Evolutionary conservation across 75 land plant species (phyloP).

Genomic region (Cryptomeria japonica): DNA sequence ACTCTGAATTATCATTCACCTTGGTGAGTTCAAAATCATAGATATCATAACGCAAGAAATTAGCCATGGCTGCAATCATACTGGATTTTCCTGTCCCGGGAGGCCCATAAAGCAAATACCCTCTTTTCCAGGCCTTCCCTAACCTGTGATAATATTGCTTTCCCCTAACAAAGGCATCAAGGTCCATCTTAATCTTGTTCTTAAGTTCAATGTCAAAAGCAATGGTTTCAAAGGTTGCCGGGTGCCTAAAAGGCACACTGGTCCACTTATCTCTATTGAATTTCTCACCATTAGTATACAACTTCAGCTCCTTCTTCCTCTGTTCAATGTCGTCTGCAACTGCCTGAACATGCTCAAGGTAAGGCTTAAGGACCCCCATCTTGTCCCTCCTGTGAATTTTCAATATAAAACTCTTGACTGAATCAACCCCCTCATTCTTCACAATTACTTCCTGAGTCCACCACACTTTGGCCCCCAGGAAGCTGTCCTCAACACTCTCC

Average conservation of each 20-base stretch:
- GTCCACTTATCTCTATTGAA: slow-evolving; percentile 39
- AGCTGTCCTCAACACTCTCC: slow-evolving; percentile 52
- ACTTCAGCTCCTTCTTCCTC: slow-evolving; percentile 33
- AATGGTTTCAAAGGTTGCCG: slow-evolving; percentile 57
- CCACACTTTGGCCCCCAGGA: slow-evolving; percentile 60
- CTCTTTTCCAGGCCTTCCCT: slow-evolving; percentile 86
- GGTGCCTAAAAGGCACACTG: slow-evolving; percentile 62
- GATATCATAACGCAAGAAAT: slow-evolving; percentile 55
- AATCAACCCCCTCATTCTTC: slow-evolving; percentile 17
- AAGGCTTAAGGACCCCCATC: slow-evolving; percentile 57
- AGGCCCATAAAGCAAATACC: slow-evolving; percentile 79
- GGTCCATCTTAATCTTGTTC: slow-evolving; percentile 41
- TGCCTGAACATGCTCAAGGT: slow-evolving; percentile 62
- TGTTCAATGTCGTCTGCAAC: slow-evolving; percentile 56
- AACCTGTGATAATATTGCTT: slow-evolving; percentile 59
- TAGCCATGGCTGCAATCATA: slow-evolving; percentile 85
- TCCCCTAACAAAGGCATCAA: slow-evolving; percentile 55
- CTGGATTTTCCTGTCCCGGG: slow-evolving; percentile 87
- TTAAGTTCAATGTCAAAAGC: slow-evolving; percentile 63
- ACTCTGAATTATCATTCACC: slow-evolving; percentile 33
- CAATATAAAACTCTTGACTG: slow-evolving; percentile 34
- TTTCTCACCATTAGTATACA: slow-evolving; percentile 29
- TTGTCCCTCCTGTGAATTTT: slow-evolving; percentile 50
- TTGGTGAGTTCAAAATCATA: slow-evolving; percentile 69
- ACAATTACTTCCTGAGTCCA: slow-evolving; percentile 42